Base-by-base conservation (phyloP, 306 rosid species). In the Adenanthera pavonina region DNA sequence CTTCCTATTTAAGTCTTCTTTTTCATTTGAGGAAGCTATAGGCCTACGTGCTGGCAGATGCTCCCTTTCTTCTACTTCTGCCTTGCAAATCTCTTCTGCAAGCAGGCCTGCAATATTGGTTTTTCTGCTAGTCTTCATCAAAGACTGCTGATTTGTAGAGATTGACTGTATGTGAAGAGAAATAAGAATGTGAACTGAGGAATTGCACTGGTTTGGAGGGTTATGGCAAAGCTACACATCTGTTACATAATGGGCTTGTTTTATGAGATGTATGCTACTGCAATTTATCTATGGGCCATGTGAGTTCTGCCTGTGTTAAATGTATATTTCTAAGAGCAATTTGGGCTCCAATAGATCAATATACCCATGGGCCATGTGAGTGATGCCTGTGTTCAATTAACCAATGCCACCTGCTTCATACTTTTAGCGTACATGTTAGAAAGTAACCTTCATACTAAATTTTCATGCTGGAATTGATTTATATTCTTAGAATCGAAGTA, bases 41-140 rank as follows among this genome's bases (percentile, higher is more conserved):
- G 73, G 81, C 87, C 87, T 84, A 74, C 72, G 81, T 82, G 84
- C 79, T 68, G 73, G 89, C 83, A 80, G 83, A 86, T 80, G 62
- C 83, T 80, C 77, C 61, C 81, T 86, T 83, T 83, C 90, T 87
- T 87, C 88, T 87, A 80, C 90, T 88, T 82, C 90, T 87, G 84
- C 88, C 61, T 85, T 83, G 84, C 77, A 78, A 82, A 69, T 75
- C 72, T 78, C 84, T 82, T 86, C 69, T 79, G 82, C 84, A 79
- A 82, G 86, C 86, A 51, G 82, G 80, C 64, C 83, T 88, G 87
- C 90, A 35, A 77, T 80, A 85, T 43, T 80, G 88, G 87, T 87
- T 87, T 87, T 86, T 79, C 69, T 78, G 73, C 82, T 81, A 77
- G 72, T 85, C 85, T 82, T 83, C 89, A 38, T 74, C 85, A 74